phyloP scores from a whole-genome alignment of 1,284 basidiomycete species.

The Cystobasidium sp. region DNA sequence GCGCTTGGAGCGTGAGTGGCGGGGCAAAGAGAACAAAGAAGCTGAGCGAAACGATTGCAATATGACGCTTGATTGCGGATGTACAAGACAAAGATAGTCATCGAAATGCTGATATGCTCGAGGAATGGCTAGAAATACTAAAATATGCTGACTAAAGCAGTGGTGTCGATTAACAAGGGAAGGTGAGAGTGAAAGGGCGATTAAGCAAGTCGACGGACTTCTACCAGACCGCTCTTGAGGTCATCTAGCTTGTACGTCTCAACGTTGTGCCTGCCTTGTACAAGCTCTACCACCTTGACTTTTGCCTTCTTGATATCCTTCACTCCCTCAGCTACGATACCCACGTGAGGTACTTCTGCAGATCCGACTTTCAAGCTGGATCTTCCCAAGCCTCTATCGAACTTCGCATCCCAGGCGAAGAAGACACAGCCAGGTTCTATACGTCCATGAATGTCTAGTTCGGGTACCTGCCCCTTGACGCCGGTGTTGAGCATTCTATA shows the following conservation, averaged over 20 bases:
- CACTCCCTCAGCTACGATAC: slow-evolving; percentile 35
- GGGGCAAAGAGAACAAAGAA: neutral
- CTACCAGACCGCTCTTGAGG: slow-evolving; percentile 38
- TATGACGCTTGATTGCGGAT: too few relatives aligned
- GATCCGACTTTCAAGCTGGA: slow-evolving; percentile 32
- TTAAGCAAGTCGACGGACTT: slow-evolving; percentile 31
- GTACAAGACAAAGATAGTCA: too few relatives aligned
- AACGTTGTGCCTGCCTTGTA: slow-evolving; percentile 33
- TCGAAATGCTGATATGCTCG: too few relatives aligned
- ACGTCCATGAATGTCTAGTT: slow-evolving; percentile 37
- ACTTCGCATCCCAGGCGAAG: slow-evolving; percentile 44
- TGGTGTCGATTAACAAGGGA: too few relatives aligned
- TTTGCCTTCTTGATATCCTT: slow-evolving; percentile 46
- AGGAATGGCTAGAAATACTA: too few relatives aligned
- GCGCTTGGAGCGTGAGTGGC: neutral
- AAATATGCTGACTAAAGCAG: too few relatives aligned
- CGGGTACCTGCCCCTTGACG: slow-evolving; percentile 25
- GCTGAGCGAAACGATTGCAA: too few relatives aligned
- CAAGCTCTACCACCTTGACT: slow-evolving; percentile 36
- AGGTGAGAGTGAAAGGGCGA: too few relatives aligned
- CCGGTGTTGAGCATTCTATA: slow-evolving; percentile 23
- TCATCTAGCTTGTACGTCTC: slow-evolving; percentile 42
- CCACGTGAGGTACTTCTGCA: slow-evolving; percentile 38
- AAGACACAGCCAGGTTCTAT: slow-evolving; percentile 43
- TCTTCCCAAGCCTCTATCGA: slow-evolving; percentile 36